Evolutionary conservation across 2,329 filamentous ascomycete species (phyloP).

Genomic region (Penicillium sp.): DNA sequence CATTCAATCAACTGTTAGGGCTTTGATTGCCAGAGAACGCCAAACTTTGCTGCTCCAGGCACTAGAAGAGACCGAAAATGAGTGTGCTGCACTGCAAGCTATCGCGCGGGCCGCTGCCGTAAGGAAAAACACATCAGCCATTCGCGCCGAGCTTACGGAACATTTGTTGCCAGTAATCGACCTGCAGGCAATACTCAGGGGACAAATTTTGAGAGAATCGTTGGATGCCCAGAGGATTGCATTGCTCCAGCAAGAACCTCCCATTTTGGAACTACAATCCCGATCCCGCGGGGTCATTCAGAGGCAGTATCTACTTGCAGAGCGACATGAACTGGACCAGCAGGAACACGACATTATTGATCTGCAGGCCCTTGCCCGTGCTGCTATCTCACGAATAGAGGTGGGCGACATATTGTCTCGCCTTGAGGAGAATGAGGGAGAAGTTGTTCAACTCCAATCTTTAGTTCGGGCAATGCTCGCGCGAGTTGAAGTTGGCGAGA

Average conservation of each 20-base stretch:
- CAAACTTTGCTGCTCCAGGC: slow-evolving; percentile 40
- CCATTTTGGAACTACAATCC: slow-evolving; percentile 52
- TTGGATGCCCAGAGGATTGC: slow-evolving; percentile 33
- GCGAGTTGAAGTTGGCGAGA: slow-evolving; percentile 68
- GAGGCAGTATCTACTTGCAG: slow-evolving; percentile 29
- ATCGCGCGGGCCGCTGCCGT: slow-evolving; percentile 40
- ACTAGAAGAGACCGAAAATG: slow-evolving; percentile 39
- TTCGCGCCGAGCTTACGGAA: slow-evolving; percentile 27
- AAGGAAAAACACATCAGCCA: slow-evolving; percentile 24
- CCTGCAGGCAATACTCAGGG: slow-evolving; percentile 36
- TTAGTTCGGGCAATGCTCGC: slow-evolving; percentile 75
- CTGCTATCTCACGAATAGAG: slow-evolving; percentile 39
- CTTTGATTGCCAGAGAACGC: slow-evolving; percentile 36
- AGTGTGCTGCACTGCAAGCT: slow-evolving; percentile 47
- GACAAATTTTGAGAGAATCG: slow-evolving; percentile 28
- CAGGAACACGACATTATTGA: slow-evolving; percentile 31
- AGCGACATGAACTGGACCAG: slow-evolving; percentile 29
- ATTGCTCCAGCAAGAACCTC: slow-evolving; percentile 43
- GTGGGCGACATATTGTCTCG: slow-evolving; percentile 60
- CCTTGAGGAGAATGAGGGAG: slow-evolving; percentile 65
- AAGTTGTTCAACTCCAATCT: slow-evolving; percentile 69
- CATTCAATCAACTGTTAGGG: slow-evolving; percentile 37
- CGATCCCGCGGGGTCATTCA: slow-evolving; percentile 44
- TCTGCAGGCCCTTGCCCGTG: slow-evolving; percentile 41
- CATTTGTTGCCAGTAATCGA: slow-evolving; percentile 27